Conservation (phyloP, 371 early-diverging fungal genomes). For the Syncephalastrum sp. region DNA sequence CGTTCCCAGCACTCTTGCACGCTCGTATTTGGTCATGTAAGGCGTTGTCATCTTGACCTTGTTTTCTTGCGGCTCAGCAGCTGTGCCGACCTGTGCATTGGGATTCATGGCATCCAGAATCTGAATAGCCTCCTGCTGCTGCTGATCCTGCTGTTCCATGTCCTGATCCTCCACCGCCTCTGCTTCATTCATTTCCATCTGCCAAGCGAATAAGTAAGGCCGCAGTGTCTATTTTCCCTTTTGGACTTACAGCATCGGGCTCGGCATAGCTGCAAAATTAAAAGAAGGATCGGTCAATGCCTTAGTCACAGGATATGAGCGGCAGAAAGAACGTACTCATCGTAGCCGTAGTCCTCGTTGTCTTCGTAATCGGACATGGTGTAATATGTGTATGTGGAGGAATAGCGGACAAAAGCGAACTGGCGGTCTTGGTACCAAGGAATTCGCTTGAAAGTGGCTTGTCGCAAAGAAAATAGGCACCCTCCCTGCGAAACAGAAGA, state of each 20-base stretch:
- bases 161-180: constrained; percentile 5
- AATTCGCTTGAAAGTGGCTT: too few relatives aligned
- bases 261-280: constrained; percentile 1
- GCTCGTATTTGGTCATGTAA: constrained; percentile 99
- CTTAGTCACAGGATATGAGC: neutral
- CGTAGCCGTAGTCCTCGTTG: constrained; percentile 15
- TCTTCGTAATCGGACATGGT: constrained; percentile 19
- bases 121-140: constrained; percentile 16
- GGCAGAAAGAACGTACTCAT: neutral
- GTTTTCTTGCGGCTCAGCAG: constrained; percentile 20
- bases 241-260: neutral
- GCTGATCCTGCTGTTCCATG: constrained; percentile 7
- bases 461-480: too few relatives aligned
- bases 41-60: constrained; percentile 89
- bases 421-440: too few relatives aligned
- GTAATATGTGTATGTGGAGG: too few relatives aligned
- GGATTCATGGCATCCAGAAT: constrained; percentile 30
- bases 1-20: constrained; percentile 96
- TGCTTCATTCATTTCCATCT: constrained; percentile 8
- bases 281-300: neutral
- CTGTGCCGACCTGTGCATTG: constrained; percentile 10
- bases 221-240: neutral
- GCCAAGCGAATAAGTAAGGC: neutral
- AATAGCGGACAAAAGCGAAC: too few relatives aligned
- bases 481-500: too few relatives aligned